Percentiles rank a stretch among this genome's conserved stretches.
These are phyloP conservation scores for Vigna trinervia DNA, from an alignment of 306 rosid genomes.

Conservation along the genomic window DNA sequence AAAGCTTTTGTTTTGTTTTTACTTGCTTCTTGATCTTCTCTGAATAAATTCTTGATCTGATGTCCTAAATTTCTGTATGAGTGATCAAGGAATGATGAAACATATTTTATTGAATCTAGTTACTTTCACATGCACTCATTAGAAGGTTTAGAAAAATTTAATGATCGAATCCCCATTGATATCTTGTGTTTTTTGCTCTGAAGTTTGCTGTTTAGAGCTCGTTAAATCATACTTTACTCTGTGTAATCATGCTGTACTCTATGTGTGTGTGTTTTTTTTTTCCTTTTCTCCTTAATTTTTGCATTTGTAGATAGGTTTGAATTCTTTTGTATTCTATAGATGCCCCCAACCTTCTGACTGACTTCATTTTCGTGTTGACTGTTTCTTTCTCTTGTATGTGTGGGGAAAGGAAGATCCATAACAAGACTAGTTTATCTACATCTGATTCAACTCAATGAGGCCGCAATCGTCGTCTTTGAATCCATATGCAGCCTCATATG, in stretches of 20 bases:
- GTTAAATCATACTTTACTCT: constrained; percentile 2
- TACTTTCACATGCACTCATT: constrained; percentile 13
- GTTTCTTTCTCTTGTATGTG: constrained; percentile 16
- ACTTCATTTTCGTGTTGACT: constrained; percentile 35
- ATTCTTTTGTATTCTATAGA: not conserved
- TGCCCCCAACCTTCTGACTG: not conserved
- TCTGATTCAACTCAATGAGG: constrained; percentile 59
- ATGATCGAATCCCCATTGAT: not conserved
- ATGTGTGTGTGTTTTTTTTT: not conserved
- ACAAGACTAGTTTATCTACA: constrained; percentile 5
- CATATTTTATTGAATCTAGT: not conserved
- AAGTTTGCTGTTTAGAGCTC: constrained; percentile 1
- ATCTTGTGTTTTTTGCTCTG: not conserved
- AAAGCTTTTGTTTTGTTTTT: not conserved
- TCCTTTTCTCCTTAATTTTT: not conserved
- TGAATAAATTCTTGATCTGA: constrained; percentile 23
- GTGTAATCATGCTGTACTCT: not conserved
- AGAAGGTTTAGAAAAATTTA: not conserved
- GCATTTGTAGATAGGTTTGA: not conserved
- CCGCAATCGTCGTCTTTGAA: constrained; percentile 70
- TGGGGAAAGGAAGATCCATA: constrained; percentile 31
- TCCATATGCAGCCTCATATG: constrained; percentile 76
- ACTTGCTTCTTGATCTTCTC: constrained; percentile 31
- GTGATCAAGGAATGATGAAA: not conserved
- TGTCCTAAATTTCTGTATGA: not conserved